Evolutionary conservation across 352 stramenopile genomes (phyloP).

Genomic region (Globisporangium barbulae): DNA sequence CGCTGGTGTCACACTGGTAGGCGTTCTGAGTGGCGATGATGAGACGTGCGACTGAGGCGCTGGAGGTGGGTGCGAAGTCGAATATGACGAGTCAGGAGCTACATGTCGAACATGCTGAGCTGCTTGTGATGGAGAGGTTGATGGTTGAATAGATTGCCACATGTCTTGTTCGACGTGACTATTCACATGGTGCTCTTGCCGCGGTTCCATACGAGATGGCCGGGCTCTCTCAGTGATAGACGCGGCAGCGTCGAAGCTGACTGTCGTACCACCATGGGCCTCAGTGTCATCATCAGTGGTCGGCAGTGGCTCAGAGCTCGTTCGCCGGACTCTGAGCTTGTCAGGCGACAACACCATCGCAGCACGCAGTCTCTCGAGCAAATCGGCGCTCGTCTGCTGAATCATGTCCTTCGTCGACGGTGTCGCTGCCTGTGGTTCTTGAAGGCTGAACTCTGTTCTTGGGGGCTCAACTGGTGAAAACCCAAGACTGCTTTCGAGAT

Average conservation of each 20-base stretch:
- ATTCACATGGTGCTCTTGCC: neutral
- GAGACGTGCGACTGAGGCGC: neutral
- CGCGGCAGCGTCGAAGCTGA: neutral
- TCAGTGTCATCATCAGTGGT: slow-evolving; percentile 11
- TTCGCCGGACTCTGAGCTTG: neutral
- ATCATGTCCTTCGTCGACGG: slow-evolving; percentile 4
- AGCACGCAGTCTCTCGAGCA: slow-evolving; percentile 9
- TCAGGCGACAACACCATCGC: slow-evolving; percentile 8
- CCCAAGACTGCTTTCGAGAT: neutral
- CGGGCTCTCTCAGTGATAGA: neutral
- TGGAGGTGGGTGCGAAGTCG: neutral
- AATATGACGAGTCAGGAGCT: neutral
- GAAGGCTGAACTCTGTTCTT: neutral
- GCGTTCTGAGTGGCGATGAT: neutral
- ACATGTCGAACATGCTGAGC: neutral
- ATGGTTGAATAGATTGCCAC: neutral
- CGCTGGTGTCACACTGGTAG: neutral
- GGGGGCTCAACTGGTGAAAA: neutral
- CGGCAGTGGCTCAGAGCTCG: slow-evolving; percentile 15
- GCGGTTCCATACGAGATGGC: neutral
- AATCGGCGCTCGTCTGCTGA: slow-evolving; percentile 12
- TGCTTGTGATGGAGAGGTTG: neutral
- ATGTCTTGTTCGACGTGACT: neutral
- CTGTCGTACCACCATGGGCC: neutral
- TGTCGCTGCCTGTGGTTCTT: neutral